Base-by-base conservation (phyloP, 148 eudicot genomes). In the Silene uniflora region DNA sequence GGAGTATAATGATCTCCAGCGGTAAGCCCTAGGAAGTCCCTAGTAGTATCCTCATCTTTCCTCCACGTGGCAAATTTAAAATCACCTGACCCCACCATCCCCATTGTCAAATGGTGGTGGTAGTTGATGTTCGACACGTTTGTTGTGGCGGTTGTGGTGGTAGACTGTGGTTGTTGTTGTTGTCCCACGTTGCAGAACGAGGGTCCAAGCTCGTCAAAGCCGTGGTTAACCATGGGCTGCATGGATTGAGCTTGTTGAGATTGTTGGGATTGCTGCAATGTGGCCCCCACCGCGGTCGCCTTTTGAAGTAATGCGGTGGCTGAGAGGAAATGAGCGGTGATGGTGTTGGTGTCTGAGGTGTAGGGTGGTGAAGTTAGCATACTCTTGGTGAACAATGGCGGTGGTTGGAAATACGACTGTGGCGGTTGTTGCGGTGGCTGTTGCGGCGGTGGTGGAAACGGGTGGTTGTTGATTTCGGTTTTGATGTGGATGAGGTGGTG, bases 251-350 rank as follows among this genome's bases (percentile, higher is more conserved):
- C 72, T 59, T 75, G 56, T 61, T 72, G 58, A 0, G 25, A 11
- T 2, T 62, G 71, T 11, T 62, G 66, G 4, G 69, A 59, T 58
- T 39, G 66, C 18, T 56, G 71, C 17, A 25, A 24, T 16, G 62
- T 52, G 42, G 85, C 78, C 19, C 92, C 91, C 10, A 87, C 46
- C 0, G 86, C 76, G 46, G 91, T 87, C 0, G 97, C 97, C 83
- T 88, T 93, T 59, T 93, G 97, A 22, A 93, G 89, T 70, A 91
- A 88, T n/a, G 93, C 90, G 22, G 98, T 91, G 82, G 98, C 93
- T 0, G 95, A 90, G 72, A 89, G 83, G 77, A 88, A 81, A 49
- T 75, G 80, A 21, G 73, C 21, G 10, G 88, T 67, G 64, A 75
- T 67, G 76, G 81, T 21, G 61, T 73, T 39, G 67, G 74, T 69